Evolutionary conservation across 2,329 filamentous ascomycete species (phyloP).

Genomic region (Fusarium sp.): DNA sequence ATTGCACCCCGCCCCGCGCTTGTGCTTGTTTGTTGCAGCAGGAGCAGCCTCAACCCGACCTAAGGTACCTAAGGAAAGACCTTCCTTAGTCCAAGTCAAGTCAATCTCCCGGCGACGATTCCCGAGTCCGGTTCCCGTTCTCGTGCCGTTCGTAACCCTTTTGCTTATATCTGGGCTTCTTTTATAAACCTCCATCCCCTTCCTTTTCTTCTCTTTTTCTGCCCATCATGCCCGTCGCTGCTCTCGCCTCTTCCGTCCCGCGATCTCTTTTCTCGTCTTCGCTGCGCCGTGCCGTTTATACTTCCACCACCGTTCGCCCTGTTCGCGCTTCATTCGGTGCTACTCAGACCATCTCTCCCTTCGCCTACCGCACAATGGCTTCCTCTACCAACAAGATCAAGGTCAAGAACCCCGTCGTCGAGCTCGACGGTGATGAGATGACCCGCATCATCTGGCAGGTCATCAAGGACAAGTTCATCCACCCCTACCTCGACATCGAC

Average conservation of each 20-base stretch:
- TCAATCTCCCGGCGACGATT: constrained; percentile 42
- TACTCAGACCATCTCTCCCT: constrained; percentile 65
- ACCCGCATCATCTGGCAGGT: constrained; percentile 98
- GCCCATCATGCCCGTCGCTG: constrained; percentile 49
- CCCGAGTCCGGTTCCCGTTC: constrained; percentile 40
- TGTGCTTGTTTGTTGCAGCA: constrained; percentile 23
- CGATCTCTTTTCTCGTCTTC: constrained; percentile 50
- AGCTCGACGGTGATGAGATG: constrained; percentile 96
- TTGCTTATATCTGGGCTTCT: constrained; percentile 37
- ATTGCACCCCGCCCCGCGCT: constrained; percentile 31
- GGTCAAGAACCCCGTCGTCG: constrained; percentile 99
- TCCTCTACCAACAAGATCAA: constrained; percentile 83
- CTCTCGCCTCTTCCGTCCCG: constrained; percentile 47
- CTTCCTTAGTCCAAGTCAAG: constrained; percentile 15
- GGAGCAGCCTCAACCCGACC: background rate
- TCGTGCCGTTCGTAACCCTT: constrained; percentile 26
- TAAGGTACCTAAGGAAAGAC: constrained; percentile 6
- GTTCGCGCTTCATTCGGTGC: constrained; percentile 61
- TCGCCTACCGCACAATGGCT: constrained; percentile 73
- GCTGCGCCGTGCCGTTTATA: constrained; percentile 48
- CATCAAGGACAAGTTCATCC: constrained; percentile 99
- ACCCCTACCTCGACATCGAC: constrained; percentile 95
- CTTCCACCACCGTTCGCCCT: constrained; percentile 49
- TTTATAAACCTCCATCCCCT: constrained; percentile 43
- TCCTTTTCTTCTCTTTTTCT: constrained; percentile 35